Evolutionary conservation across 805 yeast genomes (phyloP).

Genomic region (Helenozyma rhizophorensis): DNA sequence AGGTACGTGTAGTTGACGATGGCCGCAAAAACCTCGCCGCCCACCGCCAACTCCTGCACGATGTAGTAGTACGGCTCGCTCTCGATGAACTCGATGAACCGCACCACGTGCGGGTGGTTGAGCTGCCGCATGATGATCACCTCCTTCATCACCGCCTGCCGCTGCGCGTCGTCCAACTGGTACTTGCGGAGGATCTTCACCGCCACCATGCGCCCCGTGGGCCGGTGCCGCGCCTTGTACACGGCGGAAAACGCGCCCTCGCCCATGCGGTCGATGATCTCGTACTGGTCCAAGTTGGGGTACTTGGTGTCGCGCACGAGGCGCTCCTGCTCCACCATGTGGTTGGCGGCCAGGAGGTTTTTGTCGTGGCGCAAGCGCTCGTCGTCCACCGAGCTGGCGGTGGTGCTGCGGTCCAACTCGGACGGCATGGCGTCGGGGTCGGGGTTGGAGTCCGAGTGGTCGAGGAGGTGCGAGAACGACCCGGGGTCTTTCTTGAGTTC

Average conservation of each 20-base stretch:
- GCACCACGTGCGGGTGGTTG: constrained; percentile 57
- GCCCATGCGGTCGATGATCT: constrained; percentile 43
- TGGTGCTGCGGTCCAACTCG: neutral
- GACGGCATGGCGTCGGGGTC: neutral
- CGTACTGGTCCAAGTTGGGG: constrained; percentile 20
- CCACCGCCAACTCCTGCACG: constrained; percentile 63
- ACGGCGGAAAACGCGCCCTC: constrained; percentile 93
- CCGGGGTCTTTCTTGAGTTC: constrained; percentile 11
- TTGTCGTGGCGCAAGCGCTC: constrained; percentile 1
- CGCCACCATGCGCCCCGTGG: constrained; percentile 49
- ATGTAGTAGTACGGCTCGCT: constrained; percentile 53
- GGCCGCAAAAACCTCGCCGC: constrained; percentile 80
- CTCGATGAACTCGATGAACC: constrained; percentile 51
- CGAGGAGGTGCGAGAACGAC: too few relatives aligned
- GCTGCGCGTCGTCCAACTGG: constrained; percentile 47
- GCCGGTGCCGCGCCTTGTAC: constrained; percentile 59
- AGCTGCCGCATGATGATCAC: constrained; percentile 67
- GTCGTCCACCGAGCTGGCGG: neutral
- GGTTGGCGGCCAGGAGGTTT: constrained; percentile 8
- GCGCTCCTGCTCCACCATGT: constrained; percentile 11
- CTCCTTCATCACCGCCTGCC: constrained; percentile 61
- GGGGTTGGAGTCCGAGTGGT: neutral
- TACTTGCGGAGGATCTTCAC: constrained; percentile 69
- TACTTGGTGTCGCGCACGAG: constrained; percentile 3
- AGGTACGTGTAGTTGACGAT: constrained; percentile 75